A percentile compares a stretch with the other conserved stretches of the same genome.
phyloP scores from a whole-genome alignment of 192 early-diverging fungal species.

The Coemansia sp. region DNA sequence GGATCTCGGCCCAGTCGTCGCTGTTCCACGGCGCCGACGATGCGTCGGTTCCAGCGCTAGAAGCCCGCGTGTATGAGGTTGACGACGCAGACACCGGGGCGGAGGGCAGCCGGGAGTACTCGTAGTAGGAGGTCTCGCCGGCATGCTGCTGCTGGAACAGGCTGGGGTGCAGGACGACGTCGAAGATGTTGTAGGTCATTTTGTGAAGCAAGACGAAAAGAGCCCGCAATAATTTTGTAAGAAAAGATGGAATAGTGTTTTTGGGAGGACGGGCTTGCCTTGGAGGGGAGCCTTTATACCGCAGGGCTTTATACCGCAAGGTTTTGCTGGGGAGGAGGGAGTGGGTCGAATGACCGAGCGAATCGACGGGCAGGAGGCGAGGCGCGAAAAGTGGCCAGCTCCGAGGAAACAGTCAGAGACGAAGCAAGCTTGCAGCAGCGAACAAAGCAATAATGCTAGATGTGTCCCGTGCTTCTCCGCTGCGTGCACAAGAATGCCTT shows the following conservation, averaged over 20 bases:
- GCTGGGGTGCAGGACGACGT: constrained; percentile 48
- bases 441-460: constrained; percentile 3
- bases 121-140: constrained; percentile 7
- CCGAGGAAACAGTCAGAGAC: not conserved
- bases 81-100: constrained; percentile 2
- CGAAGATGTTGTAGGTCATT: constrained; percentile 46
- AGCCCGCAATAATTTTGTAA: not conserved
- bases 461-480: constrained; percentile 7
- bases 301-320: not conserved
- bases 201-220: not conserved
- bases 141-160: constrained; percentile 28
- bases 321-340: not conserved
- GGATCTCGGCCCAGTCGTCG: constrained; percentile 47
- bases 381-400: not conserved
- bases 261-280: not conserved
- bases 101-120: constrained; percentile 1
- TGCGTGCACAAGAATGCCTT: constrained; percentile 8
- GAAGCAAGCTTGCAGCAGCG: not conserved
- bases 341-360: not conserved
- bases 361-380: not conserved
- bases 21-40: constrained; percentile 17
- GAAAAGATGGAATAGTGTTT: not conserved
- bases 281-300: not conserved
- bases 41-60: not conserved
- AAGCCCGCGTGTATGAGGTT: not conserved